Evolutionary conservation across 768 basidiomycete genomes (phyloP).

Genomic region (Leucosporidium creatinivorum): DNA sequence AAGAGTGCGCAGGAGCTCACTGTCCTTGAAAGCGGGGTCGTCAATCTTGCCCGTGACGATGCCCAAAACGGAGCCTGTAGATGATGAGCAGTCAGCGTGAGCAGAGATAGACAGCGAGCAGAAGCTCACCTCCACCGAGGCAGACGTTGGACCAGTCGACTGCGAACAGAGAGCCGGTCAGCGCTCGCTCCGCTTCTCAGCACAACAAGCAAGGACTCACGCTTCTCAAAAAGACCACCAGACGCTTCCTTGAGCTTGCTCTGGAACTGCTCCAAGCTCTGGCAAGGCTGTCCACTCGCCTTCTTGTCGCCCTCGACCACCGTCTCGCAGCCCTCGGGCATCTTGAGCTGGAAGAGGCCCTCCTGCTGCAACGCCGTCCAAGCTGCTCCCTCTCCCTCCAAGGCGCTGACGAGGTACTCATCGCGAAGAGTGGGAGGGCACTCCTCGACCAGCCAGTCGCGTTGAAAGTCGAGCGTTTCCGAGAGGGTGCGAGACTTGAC

Average conservation of each 20-base stretch:
- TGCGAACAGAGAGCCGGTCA: neutral
- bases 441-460: slow-evolving; percentile 2
- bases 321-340: neutral
- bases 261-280: slow-evolving; percentile 3
- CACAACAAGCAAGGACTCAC: neutral
- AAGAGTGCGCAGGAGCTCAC: neutral
- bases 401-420: slow-evolving; percentile 10
- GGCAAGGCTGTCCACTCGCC: neutral
- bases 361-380: neutral
- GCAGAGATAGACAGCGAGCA: neutral
- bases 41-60: slow-evolving; percentile 5
- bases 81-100: too few relatives aligned
- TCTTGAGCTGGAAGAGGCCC: neutral
- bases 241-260: neutral
- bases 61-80: slow-evolving; percentile 3
- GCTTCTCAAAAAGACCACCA: slow-evolving; percentile 7
- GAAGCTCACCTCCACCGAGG: slow-evolving; percentile 5
- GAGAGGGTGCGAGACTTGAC: neutral
- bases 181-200: neutral
- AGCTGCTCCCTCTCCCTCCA: neutral
- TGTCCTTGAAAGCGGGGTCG: neutral
- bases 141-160: slow-evolving; percentile 15
- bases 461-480: slow-evolving; percentile 6
- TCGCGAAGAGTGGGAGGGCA: slow-evolving; percentile 2
- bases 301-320: neutral